Evolutionary conservation across 1,284 basidiomycete species (phyloP).

Genomic region (Moesziomyces sp.): DNA sequence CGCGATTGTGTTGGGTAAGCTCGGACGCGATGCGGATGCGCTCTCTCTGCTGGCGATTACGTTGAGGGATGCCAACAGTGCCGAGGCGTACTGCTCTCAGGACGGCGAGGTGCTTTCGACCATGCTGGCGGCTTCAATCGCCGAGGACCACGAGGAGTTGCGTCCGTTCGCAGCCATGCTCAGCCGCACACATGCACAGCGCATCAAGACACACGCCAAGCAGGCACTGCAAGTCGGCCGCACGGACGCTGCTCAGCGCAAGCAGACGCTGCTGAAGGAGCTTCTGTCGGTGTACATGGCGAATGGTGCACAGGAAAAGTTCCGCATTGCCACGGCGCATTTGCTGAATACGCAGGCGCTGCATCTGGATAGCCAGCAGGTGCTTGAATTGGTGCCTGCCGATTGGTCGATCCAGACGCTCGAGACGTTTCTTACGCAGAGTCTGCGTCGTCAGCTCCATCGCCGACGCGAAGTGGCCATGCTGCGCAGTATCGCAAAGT

Average conservation of each 20-base stretch:
- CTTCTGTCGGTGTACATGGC: slow-evolving; percentile 47
- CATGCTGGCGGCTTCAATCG: slow-evolving; percentile 42
- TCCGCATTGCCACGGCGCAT: slow-evolving; percentile 52
- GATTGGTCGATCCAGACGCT: slow-evolving; percentile 56
- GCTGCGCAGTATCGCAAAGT: slow-evolving; percentile 46
- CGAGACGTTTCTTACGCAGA: slow-evolving; percentile 53
- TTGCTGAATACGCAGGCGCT: slow-evolving; percentile 56
- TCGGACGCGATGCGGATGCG: slow-evolving; percentile 50
- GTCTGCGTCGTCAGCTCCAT: slow-evolving; percentile 49
- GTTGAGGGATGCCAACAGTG: slow-evolving; percentile 54
- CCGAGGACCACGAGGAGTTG: slow-evolving; percentile 32
- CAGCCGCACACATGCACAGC: slow-evolving; percentile 36
- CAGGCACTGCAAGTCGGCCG: slow-evolving; percentile 10
- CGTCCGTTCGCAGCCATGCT: slow-evolving; percentile 42
- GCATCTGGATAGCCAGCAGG: slow-evolving; percentile 48
- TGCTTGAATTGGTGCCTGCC: slow-evolving; percentile 53
- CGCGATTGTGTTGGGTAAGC: slow-evolving; percentile 53
- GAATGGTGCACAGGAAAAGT: slow-evolving; percentile 42
- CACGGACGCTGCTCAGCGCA: slow-evolving; percentile 13
- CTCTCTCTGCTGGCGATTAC: slow-evolving; percentile 48
- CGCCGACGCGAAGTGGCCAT: slow-evolving; percentile 44
- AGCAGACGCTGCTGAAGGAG: slow-evolving; percentile 41
- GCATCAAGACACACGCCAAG: slow-evolving; percentile 31
- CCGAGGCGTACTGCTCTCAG: slow-evolving; percentile 60
- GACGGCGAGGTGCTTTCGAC: slow-evolving; percentile 53